Evolutionary conservation across 2,329 filamentous ascomycete species (phyloP).

Genomic region (Rhexocercosporidium sp.): DNA sequence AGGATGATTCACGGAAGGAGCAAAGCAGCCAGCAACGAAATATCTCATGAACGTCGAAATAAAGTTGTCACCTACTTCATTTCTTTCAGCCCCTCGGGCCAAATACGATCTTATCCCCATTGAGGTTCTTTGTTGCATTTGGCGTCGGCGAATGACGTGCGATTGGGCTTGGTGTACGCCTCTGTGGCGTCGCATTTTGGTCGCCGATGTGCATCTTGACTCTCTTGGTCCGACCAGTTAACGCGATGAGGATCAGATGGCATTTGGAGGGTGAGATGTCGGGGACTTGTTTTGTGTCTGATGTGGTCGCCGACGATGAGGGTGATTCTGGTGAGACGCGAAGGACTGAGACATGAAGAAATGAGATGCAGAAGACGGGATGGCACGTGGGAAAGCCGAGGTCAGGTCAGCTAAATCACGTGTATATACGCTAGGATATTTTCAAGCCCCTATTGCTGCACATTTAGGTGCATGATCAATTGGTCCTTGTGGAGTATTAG

Average conservation of each 20-base stretch:
- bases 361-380: neutral
- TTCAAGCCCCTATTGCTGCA: too few species aligned
- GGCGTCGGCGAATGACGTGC: neutral
- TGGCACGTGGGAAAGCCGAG: too few species aligned
- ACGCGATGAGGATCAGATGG: neutral
- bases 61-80: neutral
- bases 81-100: neutral
- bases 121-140: neutral
- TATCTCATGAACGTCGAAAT: neutral
- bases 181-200: slow-evolving; percentile 2
- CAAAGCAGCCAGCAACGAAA: neutral
- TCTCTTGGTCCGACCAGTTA: neutral
- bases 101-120: neutral
- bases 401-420: too few species aligned
- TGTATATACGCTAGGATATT: too few species aligned
- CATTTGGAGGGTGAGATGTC: neutral
- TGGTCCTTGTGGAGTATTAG: too few species aligned
- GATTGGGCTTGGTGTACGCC: neutral
- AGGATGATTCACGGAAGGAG: neutral
- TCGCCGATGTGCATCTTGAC: slow-evolving; percentile 5
- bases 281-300: neutral
- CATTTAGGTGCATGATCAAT: too few species aligned
- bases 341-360: neutral
- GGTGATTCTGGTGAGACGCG: neutral
- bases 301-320: neutral